Base-by-base conservation (phyloP, 1,139 yeast genomes). In the Pichia sp. region DNA sequence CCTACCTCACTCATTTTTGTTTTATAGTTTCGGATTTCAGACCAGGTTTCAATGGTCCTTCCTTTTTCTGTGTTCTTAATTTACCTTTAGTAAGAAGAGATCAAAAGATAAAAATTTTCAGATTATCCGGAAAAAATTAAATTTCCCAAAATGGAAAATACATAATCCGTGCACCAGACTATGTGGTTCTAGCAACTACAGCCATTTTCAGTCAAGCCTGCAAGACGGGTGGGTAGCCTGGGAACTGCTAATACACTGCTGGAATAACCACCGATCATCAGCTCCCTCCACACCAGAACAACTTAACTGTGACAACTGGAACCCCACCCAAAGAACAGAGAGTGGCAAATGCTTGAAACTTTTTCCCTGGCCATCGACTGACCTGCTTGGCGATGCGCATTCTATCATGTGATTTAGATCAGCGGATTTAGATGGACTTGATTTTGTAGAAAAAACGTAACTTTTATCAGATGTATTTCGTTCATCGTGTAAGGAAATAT, bases 1-100 rank as follows among this genome's bases (percentile, higher is more conserved):
- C 67, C 66, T 28, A 55, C 26, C 6, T 61, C 60, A 57, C 68
- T 68, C 72, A 69, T 70, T 12, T 31, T 31, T n/a, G 31, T 10
- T 28, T 28, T 10, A 13, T 28, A 10, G 13, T 2, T 10, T 13
- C 13, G 31, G 9, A 28, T 13, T 28, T 28, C 13, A 28, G n/a
- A n/a, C n/a, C n/a, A n/a, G n/a, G n/a, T n/a, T n/a, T n/a, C n/a
- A n/a, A n/a, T n/a, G n/a, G n/a, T n/a, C n/a, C n/a, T n/a, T n/a
- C n/a, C n/a, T n/a, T n/a, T n/a, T n/a, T n/a, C n/a, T n/a, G n/a
- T n/a, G n/a, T n/a, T n/a, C n/a, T n/a, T n/a, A n/a, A n/a, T n/a
- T n/a, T n/a, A n/a, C n/a, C n/a, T n/a, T n/a, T n/a, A n/a, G 19
- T 25, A 22, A 23, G 13, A 42, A 42, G 19, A 19, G 23, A 42